Base-by-base conservation (phyloP, 2,329 filamentous ascomycete genomes). In the Trichoderma polysporum region DNA sequence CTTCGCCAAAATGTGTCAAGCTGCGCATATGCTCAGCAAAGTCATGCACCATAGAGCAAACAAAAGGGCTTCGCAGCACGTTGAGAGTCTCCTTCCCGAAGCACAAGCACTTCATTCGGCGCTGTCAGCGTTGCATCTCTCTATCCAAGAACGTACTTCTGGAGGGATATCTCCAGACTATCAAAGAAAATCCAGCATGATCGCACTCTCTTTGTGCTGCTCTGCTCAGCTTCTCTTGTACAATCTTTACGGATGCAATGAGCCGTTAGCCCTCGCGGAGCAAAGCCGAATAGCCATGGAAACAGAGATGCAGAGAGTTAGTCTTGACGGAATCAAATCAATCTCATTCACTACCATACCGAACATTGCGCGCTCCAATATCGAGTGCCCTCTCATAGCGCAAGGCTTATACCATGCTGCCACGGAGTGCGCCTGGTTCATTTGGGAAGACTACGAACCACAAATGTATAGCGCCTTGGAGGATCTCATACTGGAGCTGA, bases 381-480 rank as follows among this genome's bases (percentile, higher is more conserved):
- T 56, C 29, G 61, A 56, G 29, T 64, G 61, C 22, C 61, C 61
- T 3, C 61, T 64, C 9, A 56, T 56, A 33, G 27, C 61, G 9
- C 61, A 64, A 31, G 56, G 61, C 12, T 22, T 64, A 13, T 64
- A 64, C 10, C 61, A 64, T n/a, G 50, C 39, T 4, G 61, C 61
- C 7, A 56, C 50, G 8, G 61, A 64, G n/a, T 64, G 61, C 10
- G 61, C 61, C 15, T 64, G 61, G 61, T 64, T 64, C 22, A 22
- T 64, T 2, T 50, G 61, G 33, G 61, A 64, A 27, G 61, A 64
- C 13, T 50, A 64, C 25, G 61, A 64, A 17, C 37, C 61, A 6
- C 61, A 56, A 5, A 64, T 56, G 50, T 56, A 64, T n/a, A 64
- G 39, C 29, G 61, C 61, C 19, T n/a, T 64, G 50, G 61, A 54